Evolutionary conservation across 106 monocot species (phyloP), one percentile per base, ranked within the genome.

Genomic region (Hemerocallis citrina): DNA sequence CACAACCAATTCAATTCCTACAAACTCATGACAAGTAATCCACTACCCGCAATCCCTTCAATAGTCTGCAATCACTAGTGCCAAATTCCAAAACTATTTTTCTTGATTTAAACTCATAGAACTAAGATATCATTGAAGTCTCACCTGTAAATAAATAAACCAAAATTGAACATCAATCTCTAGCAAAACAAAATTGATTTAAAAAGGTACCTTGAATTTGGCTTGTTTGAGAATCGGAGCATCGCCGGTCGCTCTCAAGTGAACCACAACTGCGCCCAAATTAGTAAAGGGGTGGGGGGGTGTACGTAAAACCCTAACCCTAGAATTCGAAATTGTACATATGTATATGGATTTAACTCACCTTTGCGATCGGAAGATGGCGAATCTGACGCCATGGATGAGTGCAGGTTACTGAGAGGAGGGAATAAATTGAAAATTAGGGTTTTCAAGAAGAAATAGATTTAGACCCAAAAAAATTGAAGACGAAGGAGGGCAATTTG

Each of bases 211-310:
- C 94, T 86, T 89, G 72, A 86, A 95, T 50, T 95, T 95, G 23
- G 80, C 64, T 49, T 96, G 90, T 66, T 96, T 96, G 29, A 96
- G 86, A n/a, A 90, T 90, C 15, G 95, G 95, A 64, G 84, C 95
- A 32, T 90, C 90, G 1, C 95, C 90, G 2, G 95, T 96, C 27
- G 95, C 81, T 69, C 90, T 75, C 17, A 96, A 76, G 62, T 96
- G 95, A 62, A 96, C 76, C 48, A 96, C 90, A 30, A 96, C 95
- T 87, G 55, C 65, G 66, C 67, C 6, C 1, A 32, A 28, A 62
- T 11, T 17, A 20, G 6, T 8, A 51, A 55, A 61, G 25, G 1
- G 38, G 29, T 37, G 41, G 34, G 2, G 62, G n/a, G 13, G 19
- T 34, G 36, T 19, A 25, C 13, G 38, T 46, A 38, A 70, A 57